Base-by-base conservation (phyloP, 371 early-diverging fungal species). In the Choanephora cucurbitarum region DNA sequence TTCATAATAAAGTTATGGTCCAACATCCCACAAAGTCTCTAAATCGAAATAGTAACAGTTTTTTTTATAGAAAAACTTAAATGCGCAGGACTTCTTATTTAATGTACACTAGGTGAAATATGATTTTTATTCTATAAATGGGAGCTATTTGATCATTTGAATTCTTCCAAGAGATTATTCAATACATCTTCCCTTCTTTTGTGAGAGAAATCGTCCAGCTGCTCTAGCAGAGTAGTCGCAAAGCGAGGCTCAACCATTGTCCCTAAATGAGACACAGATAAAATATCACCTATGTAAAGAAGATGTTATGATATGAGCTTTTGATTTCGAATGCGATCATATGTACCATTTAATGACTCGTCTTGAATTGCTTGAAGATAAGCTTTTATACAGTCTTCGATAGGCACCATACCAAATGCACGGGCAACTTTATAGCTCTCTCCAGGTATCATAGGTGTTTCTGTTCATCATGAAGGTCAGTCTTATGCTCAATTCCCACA, bases 391-490 rank as follows among this genome's bases (percentile, higher is more conserved):
- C 67, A 67, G 14, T 44, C 46, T 0, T 53, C 34, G 65, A 71
- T 71, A 13, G 67, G 43, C 0, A 71, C 65, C 44, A 55, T 57
- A 5, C 72, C 72, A 46, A 67, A 42, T 9, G 47, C 57, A 41
- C 13, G 41, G 7, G 53, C 58, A 28, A 60, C 52, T 11, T 22
- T 24, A 24, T 52, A 48, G 15, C 56, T 51, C 53, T 48, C 57
- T 9, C 51, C 51, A n/a, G 57, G 42, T 19, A 60, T 32, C 61
- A 70, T 66, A 37, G 75, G 72, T 42, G 67, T 72, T 55, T 67
- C 71, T 74, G n/a, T n/a, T n/a, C n/a, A n/a, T n/a, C n/a, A n/a
- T n/a, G n/a, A n/a, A n/a, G n/a, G n/a, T n/a, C n/a, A n/a, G n/a
- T n/a, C n/a, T n/a, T n/a, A n/a, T n/a, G n/a, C n/a, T n/a, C n/a